phyloP scores from a whole-genome alignment of 164 flowering plant genomes.

The Stephania cephalantha region DNA sequence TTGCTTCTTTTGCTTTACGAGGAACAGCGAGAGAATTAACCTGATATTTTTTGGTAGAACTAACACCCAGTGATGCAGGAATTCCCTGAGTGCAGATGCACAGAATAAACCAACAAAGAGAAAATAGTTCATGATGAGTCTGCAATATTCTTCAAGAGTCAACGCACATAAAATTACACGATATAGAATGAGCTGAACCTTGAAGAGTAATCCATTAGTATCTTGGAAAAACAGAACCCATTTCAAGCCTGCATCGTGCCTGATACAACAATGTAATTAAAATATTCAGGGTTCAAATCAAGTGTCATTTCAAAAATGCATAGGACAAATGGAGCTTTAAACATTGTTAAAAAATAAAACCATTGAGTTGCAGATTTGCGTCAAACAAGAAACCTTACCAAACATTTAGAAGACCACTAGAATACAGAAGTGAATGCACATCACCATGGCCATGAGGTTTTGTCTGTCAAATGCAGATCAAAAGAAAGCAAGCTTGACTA shows the following conservation, averaged over 20 bases:
- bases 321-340: background rate
- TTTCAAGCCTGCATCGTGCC: conserved; percentile 78
- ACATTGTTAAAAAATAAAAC: background rate
- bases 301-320: background rate
- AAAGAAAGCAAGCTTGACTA: background rate
- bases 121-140: background rate
- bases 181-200: conserved; percentile 36
- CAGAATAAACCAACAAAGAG: conserved; percentile 9
- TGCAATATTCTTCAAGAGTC: conserved; percentile 1
- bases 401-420: conserved; percentile 67
- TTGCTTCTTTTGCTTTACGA: conserved; percentile 99
- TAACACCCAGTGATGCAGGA: conserved; percentile 94
- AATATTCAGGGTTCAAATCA: background rate
- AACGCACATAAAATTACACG: background rate
- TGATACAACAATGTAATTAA: conserved; percentile 21
- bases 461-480: conserved; percentile 44
- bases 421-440: conserved; percentile 91
- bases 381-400: conserved; percentile 47
- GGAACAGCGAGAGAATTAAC: conserved; percentile 98
- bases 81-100: conserved; percentile 50
- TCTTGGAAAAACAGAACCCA: conserved; percentile 99
- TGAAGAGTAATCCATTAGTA: conserved; percentile 95
- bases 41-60: conserved; percentile 64
- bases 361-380: background rate
- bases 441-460: conserved; percentile 99